Base-by-base conservation (phyloP, 257 asterid species). In the Plantago major region DNA sequence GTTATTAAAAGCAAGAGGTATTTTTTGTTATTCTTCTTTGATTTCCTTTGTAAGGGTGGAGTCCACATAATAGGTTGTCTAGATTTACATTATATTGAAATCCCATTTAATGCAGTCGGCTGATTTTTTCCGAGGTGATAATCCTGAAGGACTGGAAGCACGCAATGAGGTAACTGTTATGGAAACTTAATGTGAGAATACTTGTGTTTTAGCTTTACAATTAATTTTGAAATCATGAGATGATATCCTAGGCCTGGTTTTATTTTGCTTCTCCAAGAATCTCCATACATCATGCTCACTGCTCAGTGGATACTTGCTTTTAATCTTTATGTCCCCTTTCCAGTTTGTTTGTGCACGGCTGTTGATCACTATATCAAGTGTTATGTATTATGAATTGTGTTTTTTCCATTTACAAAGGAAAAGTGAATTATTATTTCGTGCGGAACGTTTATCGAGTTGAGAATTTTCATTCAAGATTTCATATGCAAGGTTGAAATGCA, bases 81-180 rank as follows among this genome's bases (percentile, higher is more conserved):
- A 58, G 0, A 16, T 10, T 42, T 38, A 16, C 68, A 18, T 59
- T 56, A 43, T 63, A 26, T 62, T 45, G 30, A 77, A 64, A 62
- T 63, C 50, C 73, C 74, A 58, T 71, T 56, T 73, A 63, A 62
- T 67, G 76, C 82, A 92, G 97, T 37, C 91, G 45, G 99, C 99
- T 70, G 99, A 92, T 73, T 92, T 92, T 71, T 92, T 92, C 77
- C 85, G 99, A 76, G 96, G 87, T 53, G 99, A 92, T 76, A 92
- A 89, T 74, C 85, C 95, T 18, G 99, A 92, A 80, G 99, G 99
- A 74, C 19, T 89, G 69, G 97, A 92, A 82, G 99, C 99, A 42
- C 90, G 99, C 3, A 89, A 92, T 79, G 99, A 92, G 99, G 99
- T 92, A 81, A 70, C 62, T 67, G 12, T 53, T 61, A 22, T 42